Percentiles rank a stretch among this genome's conserved stretches.
These are phyloP conservation scores for Allantophomopsis lycopodina DNA, from an alignment of 2,329 filamentous ascomycete genomes.

Conservation along the genomic window DNA sequence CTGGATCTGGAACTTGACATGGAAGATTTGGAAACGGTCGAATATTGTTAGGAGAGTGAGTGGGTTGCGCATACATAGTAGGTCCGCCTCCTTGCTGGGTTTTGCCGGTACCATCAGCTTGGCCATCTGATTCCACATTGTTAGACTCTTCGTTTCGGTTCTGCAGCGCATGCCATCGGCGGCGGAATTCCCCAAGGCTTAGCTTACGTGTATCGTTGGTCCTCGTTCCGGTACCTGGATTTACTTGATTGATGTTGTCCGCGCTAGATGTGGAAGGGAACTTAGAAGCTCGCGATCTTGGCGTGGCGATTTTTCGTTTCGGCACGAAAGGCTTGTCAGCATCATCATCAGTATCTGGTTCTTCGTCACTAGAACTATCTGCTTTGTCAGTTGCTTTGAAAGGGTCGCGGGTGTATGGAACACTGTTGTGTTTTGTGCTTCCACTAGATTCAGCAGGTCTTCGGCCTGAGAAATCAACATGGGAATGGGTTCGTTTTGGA, in stretches of 20 bases:
- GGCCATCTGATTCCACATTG: slow-evolving; percentile 1
- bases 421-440: no score
- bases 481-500: slow-evolving; percentile 1
- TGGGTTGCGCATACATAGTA: neutral
- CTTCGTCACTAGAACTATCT: neutral
- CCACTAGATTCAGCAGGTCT: no score
- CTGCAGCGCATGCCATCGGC: neutral
- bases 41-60: neutral
- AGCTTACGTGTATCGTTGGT: slow-evolving; percentile 1
- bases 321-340: neutral
- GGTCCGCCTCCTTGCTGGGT: neutral
- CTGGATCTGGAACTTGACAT: no score
- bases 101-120: neutral
- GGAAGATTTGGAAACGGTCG: no score
- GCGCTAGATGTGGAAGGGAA: neutral
- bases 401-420: no score
- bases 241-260: no score
- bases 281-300: neutral
- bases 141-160: neutral
- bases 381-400: neutral
- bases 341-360: neutral
- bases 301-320: neutral
- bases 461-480: neutral
- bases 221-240: neutral
- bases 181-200: neutral